These are phyloP conservation scores for Ceratocystis smalleyi DNA, from an alignment of 2,329 filamentous ascomycete species.

Conservation along the genomic window DNA sequence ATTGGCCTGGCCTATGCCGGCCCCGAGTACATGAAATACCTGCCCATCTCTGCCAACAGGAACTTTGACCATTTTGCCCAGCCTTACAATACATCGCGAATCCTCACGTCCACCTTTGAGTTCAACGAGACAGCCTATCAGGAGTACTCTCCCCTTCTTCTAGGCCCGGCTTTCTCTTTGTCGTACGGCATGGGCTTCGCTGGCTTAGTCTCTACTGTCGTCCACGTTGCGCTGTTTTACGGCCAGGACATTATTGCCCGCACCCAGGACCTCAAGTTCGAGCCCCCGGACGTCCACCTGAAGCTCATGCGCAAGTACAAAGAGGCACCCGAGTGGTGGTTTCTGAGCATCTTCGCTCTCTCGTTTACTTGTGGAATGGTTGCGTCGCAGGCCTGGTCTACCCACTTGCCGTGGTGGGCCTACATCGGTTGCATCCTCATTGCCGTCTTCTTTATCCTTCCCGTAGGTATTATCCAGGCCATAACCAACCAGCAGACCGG, in stretches of 20 bases:
- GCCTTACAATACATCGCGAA: constrained; percentile 44
- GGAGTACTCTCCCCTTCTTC: constrained; percentile 40
- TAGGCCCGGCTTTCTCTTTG: constrained; percentile 40
- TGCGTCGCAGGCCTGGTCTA: constrained; percentile 25
- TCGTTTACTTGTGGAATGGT: constrained; percentile 36
- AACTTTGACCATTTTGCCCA: constrained; percentile 49
- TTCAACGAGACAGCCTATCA: constrained; percentile 47
- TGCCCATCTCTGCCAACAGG: constrained; percentile 41
- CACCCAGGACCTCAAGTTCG: constrained; percentile 22
- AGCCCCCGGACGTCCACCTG: constrained; percentile 36
- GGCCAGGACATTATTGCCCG: constrained; percentile 31
- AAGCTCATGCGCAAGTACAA: constrained; percentile 42
- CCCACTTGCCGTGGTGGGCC: constrained; percentile 31
- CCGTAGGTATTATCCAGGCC: constrained; percentile 32
- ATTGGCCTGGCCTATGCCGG: constrained; percentile 44
- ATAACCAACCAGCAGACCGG: constrained; percentile 35
- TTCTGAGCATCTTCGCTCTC: constrained; percentile 29
- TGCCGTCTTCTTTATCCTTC: constrained; percentile 28
- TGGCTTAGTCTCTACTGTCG: constrained; percentile 35
- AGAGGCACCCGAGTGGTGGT: constrained; percentile 44
- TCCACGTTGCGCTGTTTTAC: constrained; percentile 38
- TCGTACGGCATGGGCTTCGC: constrained; percentile 44
- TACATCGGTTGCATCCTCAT: constrained; percentile 29
- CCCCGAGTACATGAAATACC: constrained; percentile 41
- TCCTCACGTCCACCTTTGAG: constrained; percentile 39